Evolutionary conservation across 495 filamentous ascomycete species (phyloP).

Genomic region (Aspergillus ellipticus): DNA sequence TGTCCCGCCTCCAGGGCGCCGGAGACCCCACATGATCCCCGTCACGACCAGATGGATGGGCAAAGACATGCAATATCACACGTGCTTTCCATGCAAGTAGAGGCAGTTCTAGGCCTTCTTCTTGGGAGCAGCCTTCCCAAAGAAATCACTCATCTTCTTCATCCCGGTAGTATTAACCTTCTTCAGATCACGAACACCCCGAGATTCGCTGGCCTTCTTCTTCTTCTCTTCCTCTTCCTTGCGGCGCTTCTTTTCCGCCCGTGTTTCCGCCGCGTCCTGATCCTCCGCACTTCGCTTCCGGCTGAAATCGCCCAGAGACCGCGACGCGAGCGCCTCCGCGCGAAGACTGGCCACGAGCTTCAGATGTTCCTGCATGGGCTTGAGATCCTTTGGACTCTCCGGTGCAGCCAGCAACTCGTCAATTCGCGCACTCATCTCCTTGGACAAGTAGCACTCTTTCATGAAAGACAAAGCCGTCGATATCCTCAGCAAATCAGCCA

Average conservation of each 20-base stretch:
- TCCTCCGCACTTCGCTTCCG: slow-evolving; percentile 68
- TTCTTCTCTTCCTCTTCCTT: slow-evolving; percentile 74
- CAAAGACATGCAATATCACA: neutral
- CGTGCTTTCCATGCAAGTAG: neutral
- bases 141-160: slow-evolving; percentile 96
- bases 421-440: slow-evolving; percentile 45
- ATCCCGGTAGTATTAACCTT: slow-evolving; percentile 90
- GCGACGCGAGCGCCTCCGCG: slow-evolving; percentile 62
- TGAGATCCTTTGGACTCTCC: slow-evolving; percentile 60
- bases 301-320: slow-evolving; percentile 67
- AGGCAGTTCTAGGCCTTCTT: slow-evolving; percentile 26
- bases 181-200: slow-evolving; percentile 70
- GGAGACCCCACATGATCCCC: no score
- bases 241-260: slow-evolving; percentile 59
- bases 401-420: slow-evolving; percentile 44
- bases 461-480: slow-evolving; percentile 76
- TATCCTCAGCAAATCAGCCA: slow-evolving; percentile 64
- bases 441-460: slow-evolving; percentile 63
- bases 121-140: slow-evolving; percentile 60
- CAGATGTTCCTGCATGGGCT: slow-evolving; percentile 63
- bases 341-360: slow-evolving; percentile 59
- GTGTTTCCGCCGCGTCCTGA: slow-evolving; percentile 54
- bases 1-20: no score
- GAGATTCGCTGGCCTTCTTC: slow-evolving; percentile 66
- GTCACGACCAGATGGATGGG: no score